phyloP scores from a whole-genome alignment of 2,329 filamentous ascomycete species.

The Colletotrichum cereale region DNA sequence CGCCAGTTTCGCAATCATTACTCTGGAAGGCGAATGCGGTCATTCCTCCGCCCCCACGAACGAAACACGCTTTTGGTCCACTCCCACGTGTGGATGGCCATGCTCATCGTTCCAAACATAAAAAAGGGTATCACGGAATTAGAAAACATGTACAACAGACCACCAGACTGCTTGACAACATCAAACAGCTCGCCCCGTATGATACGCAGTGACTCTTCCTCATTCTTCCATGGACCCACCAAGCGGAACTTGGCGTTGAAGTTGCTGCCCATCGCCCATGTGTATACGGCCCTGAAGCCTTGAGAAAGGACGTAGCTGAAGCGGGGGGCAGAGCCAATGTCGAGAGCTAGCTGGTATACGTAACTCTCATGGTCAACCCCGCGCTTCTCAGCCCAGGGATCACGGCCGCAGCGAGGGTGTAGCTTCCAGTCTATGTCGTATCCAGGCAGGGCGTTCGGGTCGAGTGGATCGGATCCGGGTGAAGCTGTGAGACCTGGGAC shows the following conservation, averaged over 20 bases:
- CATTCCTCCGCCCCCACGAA: constrained; percentile 11
- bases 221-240: constrained; percentile 57
- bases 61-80: constrained; percentile 16
- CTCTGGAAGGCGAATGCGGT: constrained; percentile 18
- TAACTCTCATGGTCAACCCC: constrained; percentile 64
- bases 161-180: constrained; percentile 54
- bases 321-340: constrained; percentile 59
- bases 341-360: constrained; percentile 62
- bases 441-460: constrained; percentile 45
- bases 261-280: constrained; percentile 63
- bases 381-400: constrained; percentile 50
- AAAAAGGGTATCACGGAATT: constrained; percentile 53
- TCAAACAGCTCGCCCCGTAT: constrained; percentile 57
- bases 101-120: constrained; percentile 53
- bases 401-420: constrained; percentile 50
- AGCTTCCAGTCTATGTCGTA: constrained; percentile 58
- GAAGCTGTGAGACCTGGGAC: constrained; percentile 9
- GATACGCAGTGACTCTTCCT: constrained; percentile 51
- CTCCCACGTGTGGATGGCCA: constrained; percentile 41
- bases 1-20: constrained; percentile 3
- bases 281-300: constrained; percentile 49
- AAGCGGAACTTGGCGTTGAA: constrained; percentile 64
- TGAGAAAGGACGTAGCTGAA: constrained; percentile 49
- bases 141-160: constrained; percentile 53
- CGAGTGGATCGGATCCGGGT: not conserved